Base-by-base conservation (phyloP, 2,329 filamentous ascomycete genomes). In the Trichoderma guizhouense region DNA sequence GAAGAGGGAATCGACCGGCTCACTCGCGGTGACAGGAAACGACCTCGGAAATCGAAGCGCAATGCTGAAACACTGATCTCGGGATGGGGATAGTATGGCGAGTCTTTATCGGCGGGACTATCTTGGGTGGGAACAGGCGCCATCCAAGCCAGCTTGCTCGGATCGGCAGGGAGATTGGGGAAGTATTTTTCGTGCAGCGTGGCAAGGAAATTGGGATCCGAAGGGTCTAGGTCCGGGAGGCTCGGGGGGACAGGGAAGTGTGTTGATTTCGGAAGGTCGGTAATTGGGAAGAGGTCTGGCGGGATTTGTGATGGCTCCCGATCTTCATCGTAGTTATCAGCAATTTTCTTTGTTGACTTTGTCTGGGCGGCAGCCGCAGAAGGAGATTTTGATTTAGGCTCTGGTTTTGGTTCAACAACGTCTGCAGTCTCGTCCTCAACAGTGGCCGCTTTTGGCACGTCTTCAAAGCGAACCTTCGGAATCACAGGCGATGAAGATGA, bases 101-200 rank as follows among this genome's bases (percentile, higher is more conserved):
- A 94, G 75, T 91, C 88, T 74, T 86, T 86, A 78, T 93, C 91
- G 26, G 90, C 90, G 55, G 87, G 81, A 57, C 89, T 90, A 78
- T 90, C 87, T 61, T 88, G 81, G 5, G 90, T 90, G 7, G 90
- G 90, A 64, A 92, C 79, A 15, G 92, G 91, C 65, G 91, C 90
- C 88, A 98, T 96, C 95, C 95, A 99, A 24, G 93, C 93, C 5
- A 98, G 89, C 68, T 93, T 92, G 72, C 91, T 90, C 0, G 95
- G 94, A 81, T 98, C 93, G 69, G 94, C 90, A 2, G 95, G 90
- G 1, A 97, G 90, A 74, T 90, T 89, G 14, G 96, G 95, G 82
- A 98, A 99, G 87, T 97, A 99, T 81, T 98, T 97, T 26, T 90
- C 84, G 85, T 97, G 95, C 7, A 99, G 89, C 71, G 93, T 91